A percentile compares a stretch with the other conserved stretches of the same genome.
Evolutionary conservation across 2,329 filamentous ascomycete genomes (phyloP).

Genomic region (Aspergillus sp.): DNA sequence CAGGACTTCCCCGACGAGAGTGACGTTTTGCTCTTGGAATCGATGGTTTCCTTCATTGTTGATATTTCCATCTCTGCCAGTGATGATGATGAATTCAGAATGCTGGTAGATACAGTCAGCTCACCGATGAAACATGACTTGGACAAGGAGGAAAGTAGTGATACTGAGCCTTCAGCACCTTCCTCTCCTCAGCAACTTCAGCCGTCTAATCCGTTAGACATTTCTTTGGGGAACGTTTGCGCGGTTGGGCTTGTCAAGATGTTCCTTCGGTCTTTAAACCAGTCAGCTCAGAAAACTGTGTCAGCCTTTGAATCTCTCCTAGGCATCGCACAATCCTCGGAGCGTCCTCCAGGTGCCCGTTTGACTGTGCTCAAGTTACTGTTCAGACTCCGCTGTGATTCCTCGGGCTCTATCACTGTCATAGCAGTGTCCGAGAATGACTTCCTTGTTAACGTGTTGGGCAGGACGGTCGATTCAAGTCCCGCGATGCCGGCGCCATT

Average conservation of each 20-base stretch:
- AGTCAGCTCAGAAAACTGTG: conserved; percentile 56
- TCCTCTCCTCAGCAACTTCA: conserved; percentile 24
- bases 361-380: conserved; percentile 68
- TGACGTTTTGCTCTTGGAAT: conserved; percentile 31
- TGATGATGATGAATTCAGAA: conserved; percentile 26
- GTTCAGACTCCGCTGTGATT: conserved; percentile 76
- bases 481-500: conserved; percentile 34
- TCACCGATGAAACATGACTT: conserved; percentile 30
- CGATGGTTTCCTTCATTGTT: conserved; percentile 32
- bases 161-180: conserved; percentile 35
- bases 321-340: conserved; percentile 52
- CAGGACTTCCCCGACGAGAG: conserved; percentile 29
- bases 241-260: conserved; percentile 63
- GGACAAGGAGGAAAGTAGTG: conserved; percentile 20
- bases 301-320: conserved; percentile 57
- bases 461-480: conserved; percentile 51
- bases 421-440: conserved; percentile 62
- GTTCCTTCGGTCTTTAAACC: conserved; percentile 65
- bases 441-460: conserved; percentile 62
- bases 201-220: conserved; percentile 21
- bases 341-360: conserved; percentile 60
- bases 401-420: conserved; percentile 66
- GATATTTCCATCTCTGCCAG: conserved; percentile 22
- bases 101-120: conserved; percentile 25
- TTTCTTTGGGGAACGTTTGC: conserved; percentile 52